Evolutionary conservation across 2,329 filamentous ascomycete genomes (phyloP).

Genomic region (Neopestalotiopsis sp.): DNA sequence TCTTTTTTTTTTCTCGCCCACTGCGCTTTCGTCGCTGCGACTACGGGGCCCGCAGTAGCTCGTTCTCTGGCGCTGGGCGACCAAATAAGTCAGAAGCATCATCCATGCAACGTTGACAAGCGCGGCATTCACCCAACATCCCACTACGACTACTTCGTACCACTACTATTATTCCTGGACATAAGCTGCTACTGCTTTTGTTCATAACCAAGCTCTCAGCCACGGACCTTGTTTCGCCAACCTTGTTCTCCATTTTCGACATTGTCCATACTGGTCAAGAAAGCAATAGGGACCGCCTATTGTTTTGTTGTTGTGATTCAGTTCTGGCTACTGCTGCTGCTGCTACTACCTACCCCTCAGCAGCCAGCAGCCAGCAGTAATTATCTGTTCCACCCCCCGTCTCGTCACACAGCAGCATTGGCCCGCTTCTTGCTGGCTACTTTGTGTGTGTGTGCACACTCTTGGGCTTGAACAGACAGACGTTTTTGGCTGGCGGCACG

Average conservation of each 20-base stretch:
- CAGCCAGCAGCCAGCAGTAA: not conserved
- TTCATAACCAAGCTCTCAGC: constrained; percentile 16
- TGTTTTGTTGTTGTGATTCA: not conserved
- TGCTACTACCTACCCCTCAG: not conserved
- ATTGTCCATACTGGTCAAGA: not conserved
- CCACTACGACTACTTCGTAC: not conserved
- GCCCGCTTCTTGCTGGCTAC: not conserved
- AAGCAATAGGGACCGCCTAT: not conserved
- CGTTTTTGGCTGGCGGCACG: not conserved
- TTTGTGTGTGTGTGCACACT: not conserved
- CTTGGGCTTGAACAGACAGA: not conserved
- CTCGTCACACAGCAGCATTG: not conserved
- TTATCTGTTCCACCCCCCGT: not conserved
- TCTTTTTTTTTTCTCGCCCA: not conserved
- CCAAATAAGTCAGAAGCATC: constrained; percentile 11
- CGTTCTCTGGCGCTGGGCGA: constrained; percentile 2
- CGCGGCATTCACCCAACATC: not conserved
- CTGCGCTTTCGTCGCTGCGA: not conserved
- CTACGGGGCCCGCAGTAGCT: constrained; percentile 6
- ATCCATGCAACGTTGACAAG: constrained; percentile 14
- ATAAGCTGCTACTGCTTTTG: not conserved
- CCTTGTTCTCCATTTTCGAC: constrained; percentile 5
- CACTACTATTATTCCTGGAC: not conserved
- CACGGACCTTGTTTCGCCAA: constrained; percentile 7
- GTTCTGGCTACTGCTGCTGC: not conserved